Base-by-base conservation (phyloP, 2,329 filamentous ascomycete species). In the Arthrobotrys pseudoclavata region DNA sequence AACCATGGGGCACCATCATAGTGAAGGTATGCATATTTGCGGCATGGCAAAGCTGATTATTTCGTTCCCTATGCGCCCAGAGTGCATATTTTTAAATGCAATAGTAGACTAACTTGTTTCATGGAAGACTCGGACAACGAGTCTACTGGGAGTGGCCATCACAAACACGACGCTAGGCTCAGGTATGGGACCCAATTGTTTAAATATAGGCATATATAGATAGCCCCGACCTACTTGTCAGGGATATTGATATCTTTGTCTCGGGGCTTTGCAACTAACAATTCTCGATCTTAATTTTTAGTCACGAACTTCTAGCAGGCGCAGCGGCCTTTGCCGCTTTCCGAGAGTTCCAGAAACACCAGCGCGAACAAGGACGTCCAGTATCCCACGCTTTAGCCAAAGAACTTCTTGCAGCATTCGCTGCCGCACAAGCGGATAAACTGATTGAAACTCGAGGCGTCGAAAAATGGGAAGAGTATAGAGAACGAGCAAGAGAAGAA, bases 261-360 rank as follows among this genome's bases (percentile, higher is more conserved):
- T 5, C 1, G 7, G 31, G 31, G 7, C 31, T 34, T 45, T 45
- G 15, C 4, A 9, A 7, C 40, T 55, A 55, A 68, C 24, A 12
- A 12, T 26, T 52, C 20, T 55, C 26, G 22, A 20, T 61, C 18
- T 29, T 20, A 53, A 85, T 2, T 31, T 40, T 92, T 82, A 88
- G 88, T 80, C 92, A 96, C 85, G 92, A 96, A 85, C 83, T 92
- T 57, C 83, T 95, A 69, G 92, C 90, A 80, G 91, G 91, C 79
- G 92, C 89, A 76, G 92, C 92, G 89, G 90, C 79, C 94, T 95
- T 83, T 89, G 89, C 80, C 92, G 90, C 82, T 91, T 77, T 95
- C 88, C 93, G 94, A 87, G 86, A 90, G 22, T 94, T 90, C 81
- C 91, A 94, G 84, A 90, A 94, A 84, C 86, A 88, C 81, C 91